These are phyloP conservation scores for Thraustochytrium sp. DNA, from an alignment of 352 stramenopile genomes.

Conservation along the genomic window DNA sequence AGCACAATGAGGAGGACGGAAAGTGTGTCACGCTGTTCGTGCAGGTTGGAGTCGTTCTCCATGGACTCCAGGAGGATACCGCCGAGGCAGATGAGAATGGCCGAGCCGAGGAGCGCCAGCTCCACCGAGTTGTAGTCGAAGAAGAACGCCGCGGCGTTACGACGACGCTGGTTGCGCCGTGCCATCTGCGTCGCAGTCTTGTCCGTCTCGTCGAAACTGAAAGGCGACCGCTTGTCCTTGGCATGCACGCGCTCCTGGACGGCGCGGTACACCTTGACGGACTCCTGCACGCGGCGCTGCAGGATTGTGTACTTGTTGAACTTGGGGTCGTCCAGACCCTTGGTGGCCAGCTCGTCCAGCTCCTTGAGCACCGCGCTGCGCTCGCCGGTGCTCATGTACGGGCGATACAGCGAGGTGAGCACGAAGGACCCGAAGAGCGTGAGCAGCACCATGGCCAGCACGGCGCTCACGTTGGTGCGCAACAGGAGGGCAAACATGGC, in stretches of 20 bases:
- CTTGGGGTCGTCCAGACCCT: slow-evolving; percentile 13
- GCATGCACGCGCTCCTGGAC: not conserved
- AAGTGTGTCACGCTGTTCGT: slow-evolving; percentile 10
- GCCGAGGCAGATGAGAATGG: slow-evolving; percentile 47
- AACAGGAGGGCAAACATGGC: slow-evolving; percentile 65
- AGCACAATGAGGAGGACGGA: slow-evolving; percentile 39
- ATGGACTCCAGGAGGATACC: slow-evolving; percentile 48
- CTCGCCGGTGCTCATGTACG: slow-evolving; percentile 68
- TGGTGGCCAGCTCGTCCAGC: slow-evolving; percentile 12
- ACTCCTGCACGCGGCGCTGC: slow-evolving; percentile 4
- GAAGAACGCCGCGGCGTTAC: slow-evolving; percentile 30
- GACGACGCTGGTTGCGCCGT: not conserved
- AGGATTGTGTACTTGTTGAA: slow-evolving; percentile 24
- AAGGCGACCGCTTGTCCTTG: not conserved
- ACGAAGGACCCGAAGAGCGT: slow-evolving; percentile 68
- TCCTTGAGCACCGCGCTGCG: slow-evolving; percentile 60
- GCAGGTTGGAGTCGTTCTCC: slow-evolving; percentile 2
- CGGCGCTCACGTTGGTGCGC: slow-evolving; percentile 63
- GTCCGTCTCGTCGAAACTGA: slow-evolving; percentile 4
- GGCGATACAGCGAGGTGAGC: slow-evolving; percentile 62
- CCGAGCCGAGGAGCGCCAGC: slow-evolving; percentile 46
- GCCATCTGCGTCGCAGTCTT: not conserved
- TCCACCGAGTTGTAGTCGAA: slow-evolving; percentile 53
- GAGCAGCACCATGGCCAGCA: slow-evolving; percentile 67
- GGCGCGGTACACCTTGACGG: slow-evolving; percentile 8